Percentiles rank a stretch among this genome's conserved stretches.
Evolutionary conservation across 2,329 filamentous ascomycete species (phyloP).

Genomic region (Penicillium sp.): DNA sequence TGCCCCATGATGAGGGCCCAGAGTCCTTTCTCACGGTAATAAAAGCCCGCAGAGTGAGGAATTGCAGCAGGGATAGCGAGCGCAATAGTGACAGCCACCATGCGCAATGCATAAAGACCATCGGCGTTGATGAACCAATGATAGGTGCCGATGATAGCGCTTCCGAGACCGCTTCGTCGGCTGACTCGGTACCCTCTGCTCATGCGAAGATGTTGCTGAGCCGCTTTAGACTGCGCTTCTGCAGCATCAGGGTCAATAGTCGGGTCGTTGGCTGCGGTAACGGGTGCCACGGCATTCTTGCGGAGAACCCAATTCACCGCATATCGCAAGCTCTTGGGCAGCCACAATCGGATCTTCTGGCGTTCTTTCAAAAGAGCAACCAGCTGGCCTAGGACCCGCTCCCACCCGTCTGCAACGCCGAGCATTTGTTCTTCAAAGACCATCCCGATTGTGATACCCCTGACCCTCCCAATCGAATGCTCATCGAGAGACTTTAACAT

Average conservation of each 20-base stretch:
- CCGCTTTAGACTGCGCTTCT: constrained; percentile 35
- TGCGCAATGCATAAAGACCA: constrained; percentile 48
- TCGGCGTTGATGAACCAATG: constrained; percentile 45
- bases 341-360: constrained; percentile 41
- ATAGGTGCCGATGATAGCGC: constrained; percentile 31
- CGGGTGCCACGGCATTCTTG: constrained; percentile 25
- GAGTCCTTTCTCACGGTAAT: constrained; percentile 51
- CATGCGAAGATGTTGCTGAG: constrained; percentile 38
- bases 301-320: constrained; percentile 41
- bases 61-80: constrained; percentile 44
- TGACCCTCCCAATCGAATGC: constrained; percentile 28
- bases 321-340: constrained; percentile 42
- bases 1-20: constrained; percentile 54
- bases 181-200: constrained; percentile 32
- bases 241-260: constrained; percentile 27
- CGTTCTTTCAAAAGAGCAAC: constrained; percentile 37
- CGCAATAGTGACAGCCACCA: constrained; percentile 49
- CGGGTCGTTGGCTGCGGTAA: constrained; percentile 15
- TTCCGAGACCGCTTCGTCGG: constrained; percentile 28
- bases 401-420: constrained; percentile 27
- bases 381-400: constrained; percentile 39
- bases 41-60: constrained; percentile 48
- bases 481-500: constrained; percentile 30
- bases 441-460: constrained; percentile 47
- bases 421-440: constrained; percentile 48